Evolutionary conservation across 345 rosid species (phyloP), one percentile per base, ranked within the genome.

Genomic region (Heritiera littoralis): DNA sequence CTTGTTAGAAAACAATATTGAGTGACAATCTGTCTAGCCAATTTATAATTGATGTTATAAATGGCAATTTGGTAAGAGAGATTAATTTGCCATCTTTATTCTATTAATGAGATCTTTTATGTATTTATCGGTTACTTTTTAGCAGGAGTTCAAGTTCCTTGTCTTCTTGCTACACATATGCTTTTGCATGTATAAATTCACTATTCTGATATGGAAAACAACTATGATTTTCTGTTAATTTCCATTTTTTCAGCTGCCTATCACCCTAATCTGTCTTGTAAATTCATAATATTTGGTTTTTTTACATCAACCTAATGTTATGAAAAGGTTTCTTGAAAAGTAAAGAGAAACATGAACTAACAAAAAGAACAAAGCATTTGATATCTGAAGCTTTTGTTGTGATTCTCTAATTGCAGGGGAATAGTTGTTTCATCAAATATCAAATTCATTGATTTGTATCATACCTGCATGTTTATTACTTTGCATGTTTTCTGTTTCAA

Each of bases 391-490:
- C 46, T 65, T 12, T 65, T 65, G 69, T 38, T n/a, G 10, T 65
- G 20, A 66, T 66, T 46, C 38, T 45, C 12, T 68, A 1, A 43
- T 8, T 41, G 23, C 23, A 40, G 69, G 69, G 69, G 18, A 65
- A 35, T 40, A 65, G 13, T 43, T 41, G 71, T 66, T 40, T 40
- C 49, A 40, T 41, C 13, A 17, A 58, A 41, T 40, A 41, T 66
- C 46, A 40, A 40, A 66, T 18, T n/a, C 67, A 35, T 35, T 32
- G 67, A 63, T 63, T 65, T 67, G 45, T n/a, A 6, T 68, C 9
- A 3, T 28, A 6, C 52, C 52, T 67, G 56, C 66, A 74, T n/a
- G 51, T 74, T 74, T 58, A 45, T 74, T 23, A 11, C 66, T 59
- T 58, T 58, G 38, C 13, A 23, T 14, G 2, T n/a, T 69, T 20